These are phyloP conservation scores for Asterophora lycoperdoides DNA, from an alignment of 768 basidiomycete species.

Conservation along the genomic window DNA sequence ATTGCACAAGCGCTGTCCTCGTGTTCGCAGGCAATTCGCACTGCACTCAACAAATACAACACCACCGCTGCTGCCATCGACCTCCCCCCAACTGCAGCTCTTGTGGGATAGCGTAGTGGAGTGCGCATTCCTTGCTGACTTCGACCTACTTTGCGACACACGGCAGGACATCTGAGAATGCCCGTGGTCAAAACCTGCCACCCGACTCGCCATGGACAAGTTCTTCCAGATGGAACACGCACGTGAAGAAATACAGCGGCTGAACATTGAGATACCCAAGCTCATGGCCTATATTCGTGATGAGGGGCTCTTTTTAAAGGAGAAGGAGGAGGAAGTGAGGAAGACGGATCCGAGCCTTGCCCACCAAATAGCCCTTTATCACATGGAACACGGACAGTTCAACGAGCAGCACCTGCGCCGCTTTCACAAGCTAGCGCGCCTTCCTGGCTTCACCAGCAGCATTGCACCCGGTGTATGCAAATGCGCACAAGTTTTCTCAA, in stretches of 20 bases:
- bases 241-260: slow-evolving; percentile 4
- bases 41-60: slow-evolving; percentile 18
- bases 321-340: not conserved
- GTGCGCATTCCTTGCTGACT: slow-evolving; percentile 16
- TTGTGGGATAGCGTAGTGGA: slow-evolving; percentile 20
- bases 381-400: not conserved
- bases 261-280: slow-evolving; percentile 3
- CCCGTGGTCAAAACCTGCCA: slow-evolving; percentile 14
- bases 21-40: slow-evolving; percentile 17
- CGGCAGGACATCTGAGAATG: slow-evolving; percentile 11
- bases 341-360: not conserved
- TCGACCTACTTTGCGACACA: slow-evolving; percentile 15
- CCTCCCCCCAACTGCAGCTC: slow-evolving; percentile 12
- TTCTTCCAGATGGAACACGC: slow-evolving; percentile 8
- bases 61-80: slow-evolving; percentile 14
- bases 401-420: not conserved
- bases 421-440: not conserved
- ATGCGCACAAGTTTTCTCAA: too few relatives aligned
- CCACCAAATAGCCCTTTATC: not conserved
- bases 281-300: slow-evolving; percentile 6
- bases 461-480: too few relatives aligned
- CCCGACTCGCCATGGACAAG: slow-evolving; percentile 14
- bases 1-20: slow-evolving; percentile 7
- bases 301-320: not conserved
- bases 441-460: too few relatives aligned